Evolutionary conservation across 495 filamentous ascomycete genomes (phyloP).

Genomic region (Pyrenopolyporus hunteri): DNA sequence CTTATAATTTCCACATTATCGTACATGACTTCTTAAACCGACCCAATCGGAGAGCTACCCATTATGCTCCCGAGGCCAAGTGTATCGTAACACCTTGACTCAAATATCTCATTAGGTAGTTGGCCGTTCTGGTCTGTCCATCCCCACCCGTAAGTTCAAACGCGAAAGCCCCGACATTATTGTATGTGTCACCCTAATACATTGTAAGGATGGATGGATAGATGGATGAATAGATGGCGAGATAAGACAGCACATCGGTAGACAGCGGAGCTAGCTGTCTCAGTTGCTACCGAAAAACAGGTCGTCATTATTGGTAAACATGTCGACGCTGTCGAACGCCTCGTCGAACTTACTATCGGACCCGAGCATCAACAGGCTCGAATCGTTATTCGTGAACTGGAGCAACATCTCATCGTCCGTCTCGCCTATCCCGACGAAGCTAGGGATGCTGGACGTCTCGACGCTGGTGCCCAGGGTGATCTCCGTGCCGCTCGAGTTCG

Average conservation of each 20-base stretch:
- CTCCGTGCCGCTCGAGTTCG: slow-evolving; percentile 41
- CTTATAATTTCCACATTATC: slow-evolving; percentile 28
- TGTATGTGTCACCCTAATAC: neutral
- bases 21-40: slow-evolving; percentile 27
- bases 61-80: slow-evolving; percentile 14
- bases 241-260: slow-evolving; percentile 46
- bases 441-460: slow-evolving; percentile 43
- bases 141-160: neutral
- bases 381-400: slow-evolving; percentile 44
- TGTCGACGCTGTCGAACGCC: slow-evolving; percentile 47
- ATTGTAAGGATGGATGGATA: neutral
- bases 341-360: slow-evolving; percentile 52
- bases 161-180: neutral
- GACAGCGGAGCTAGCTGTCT: neutral
- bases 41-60: neutral
- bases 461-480: slow-evolving; percentile 34
- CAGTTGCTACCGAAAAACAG: slow-evolving; percentile 52
- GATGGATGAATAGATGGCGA: slow-evolving; percentile 29
- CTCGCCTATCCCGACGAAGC: slow-evolving; percentile 42
- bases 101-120: slow-evolving; percentile 5
- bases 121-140: slow-evolving; percentile 3
- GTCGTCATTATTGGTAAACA: slow-evolving; percentile 53
- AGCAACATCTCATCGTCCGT: slow-evolving; percentile 43
- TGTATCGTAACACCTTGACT: slow-evolving; percentile 7
- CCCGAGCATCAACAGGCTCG: slow-evolving; percentile 48